Base-by-base conservation (phyloP, 768 basidiomycete species). In the Lenzites betulinus region DNA sequence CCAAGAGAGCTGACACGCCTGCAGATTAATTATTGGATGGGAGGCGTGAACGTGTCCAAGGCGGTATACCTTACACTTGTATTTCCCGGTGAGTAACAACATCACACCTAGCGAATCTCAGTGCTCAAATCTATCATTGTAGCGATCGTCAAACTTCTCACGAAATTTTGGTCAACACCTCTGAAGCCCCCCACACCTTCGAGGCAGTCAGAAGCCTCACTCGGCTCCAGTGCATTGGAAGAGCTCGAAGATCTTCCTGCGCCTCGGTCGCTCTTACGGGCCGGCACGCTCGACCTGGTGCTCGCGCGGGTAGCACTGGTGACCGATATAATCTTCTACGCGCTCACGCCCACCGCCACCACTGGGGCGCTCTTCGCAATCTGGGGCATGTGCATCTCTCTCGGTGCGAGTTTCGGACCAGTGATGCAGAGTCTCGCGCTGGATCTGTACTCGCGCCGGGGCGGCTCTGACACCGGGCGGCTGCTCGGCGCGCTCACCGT, bases 401-500 rank as follows among this genome's bases (percentile, higher is more conserved):
- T 93, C n/a, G 85, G 85, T 0, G 69, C 78, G 0, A 90, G 88
- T 1, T 83, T 88, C 56, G 71, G 69, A 23, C 92, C 94, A 4
- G 85, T 90, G 2, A 62, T 82, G 16, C 87, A 90, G 58, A 89
- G 88, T 23, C 80, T 93, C 30, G 86, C 91, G 2, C 74, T 95
- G 33, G 83, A 87, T 15, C 67, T 91, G 47, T 90, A 87, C 62
- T 74, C 74, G 25, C 74, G 73, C n/a, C 74, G 76, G n/a, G 82
- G 81, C 0, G 82, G 85, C 1, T 78, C 78, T 12, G 89, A 93
- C 67, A 77, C 80, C 7, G 94, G 93, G 2, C 80, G 78, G 64
- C 76, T 97, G 12, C 94, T 94, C 66, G 94, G 92, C 8, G 92
- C 86, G 2, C 65, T 95, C 58, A 86, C 87, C 53, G 89, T 95